Base-by-base conservation (phyloP, 495 filamentous ascomycete genomes). In the Annulohypoxylon moriforme region DNA sequence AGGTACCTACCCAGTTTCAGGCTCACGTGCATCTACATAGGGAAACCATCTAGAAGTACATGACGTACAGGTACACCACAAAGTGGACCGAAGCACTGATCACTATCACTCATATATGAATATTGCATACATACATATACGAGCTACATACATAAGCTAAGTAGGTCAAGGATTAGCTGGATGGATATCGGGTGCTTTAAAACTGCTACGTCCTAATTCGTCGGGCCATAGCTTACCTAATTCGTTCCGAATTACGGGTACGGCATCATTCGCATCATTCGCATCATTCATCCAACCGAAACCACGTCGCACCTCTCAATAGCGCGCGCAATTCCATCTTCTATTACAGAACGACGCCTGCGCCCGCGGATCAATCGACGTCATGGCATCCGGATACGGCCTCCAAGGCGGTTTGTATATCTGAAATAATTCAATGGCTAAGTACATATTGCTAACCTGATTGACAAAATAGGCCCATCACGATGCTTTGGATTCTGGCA, bases 401-500 rank as follows among this genome's bases (percentile, higher is more conserved):
- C 85, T 93, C 75, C 88, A 88, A 73, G 92, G 92, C 77, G 92
- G 92, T 94, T 82, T 71, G 91, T 77, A 46, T 47, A 53, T 59
- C 60, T 16, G 3, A n/a, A 42, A 56, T 66, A 29, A 20, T 64
- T 31, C 56, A 57, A 59, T 71, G 29, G 64, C 70, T 49, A 29
- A 6, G 27, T 29, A 46, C 42, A 38, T 55, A 60, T 34, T 33
- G 34, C 60, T 69, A 59, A 73, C 22, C 13, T 11, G 36, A 56
- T 72, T 59, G 18, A 36, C 8, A 24, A 29, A 49, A 62, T 80
- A 97, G 94, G 93, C 75, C 91, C 89, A 67, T 89, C 89, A 75
- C 90, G 97, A 83, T 99, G 96, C 90, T 98, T 96, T 82, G 92
- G 93, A 79, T 99, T 98, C 89, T 99, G 96, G 96, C 96, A 96